Conservation (phyloP, 164 flowering plant species). For the Stephania yunnanensis region DNA sequence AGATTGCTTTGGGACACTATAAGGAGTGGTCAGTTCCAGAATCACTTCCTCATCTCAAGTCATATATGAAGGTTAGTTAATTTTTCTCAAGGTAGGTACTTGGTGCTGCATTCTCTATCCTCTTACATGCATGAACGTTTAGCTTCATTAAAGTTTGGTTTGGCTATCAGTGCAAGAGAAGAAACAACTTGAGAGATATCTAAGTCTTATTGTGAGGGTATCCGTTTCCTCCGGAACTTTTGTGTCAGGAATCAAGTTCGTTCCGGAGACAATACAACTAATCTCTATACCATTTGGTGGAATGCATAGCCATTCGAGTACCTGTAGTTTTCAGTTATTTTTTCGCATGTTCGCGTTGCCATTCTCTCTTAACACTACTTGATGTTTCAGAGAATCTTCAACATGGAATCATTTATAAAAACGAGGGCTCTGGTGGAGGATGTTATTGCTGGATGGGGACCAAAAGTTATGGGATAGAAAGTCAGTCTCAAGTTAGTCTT, state of each 20-base stretch:
- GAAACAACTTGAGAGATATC: too few species aligned
- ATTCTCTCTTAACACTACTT: conserved; percentile 2
- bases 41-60: conserved; percentile 61
- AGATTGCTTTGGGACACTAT: conserved; percentile 82
- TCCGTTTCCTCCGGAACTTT: too few species aligned
- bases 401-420: conserved; percentile 65
- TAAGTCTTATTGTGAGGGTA: too few species aligned
- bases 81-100: too few species aligned
- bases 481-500: neutral
- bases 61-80: conserved; percentile 82
- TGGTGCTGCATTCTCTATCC: too few species aligned
- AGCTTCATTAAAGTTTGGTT: neutral
- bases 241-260: too few species aligned
- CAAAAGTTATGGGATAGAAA: conserved; percentile 63
- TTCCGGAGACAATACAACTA: too few species aligned
- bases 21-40: conserved; percentile 91
- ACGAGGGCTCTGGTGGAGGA: conserved; percentile 66
- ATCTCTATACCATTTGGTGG: too few species aligned
- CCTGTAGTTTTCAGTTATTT: too few species aligned
- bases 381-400: conserved; percentile 54
- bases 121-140: too few species aligned
- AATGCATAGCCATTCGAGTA: too few species aligned
- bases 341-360: neutral
- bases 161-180: too few species aligned
- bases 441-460: conserved; percentile 90